A percentile compares a stretch with the other conserved stretches of the same genome.
Evolutionary conservation across 345 rosid species (phyloP).

Genomic region (Abelmoschus esculentus): DNA sequence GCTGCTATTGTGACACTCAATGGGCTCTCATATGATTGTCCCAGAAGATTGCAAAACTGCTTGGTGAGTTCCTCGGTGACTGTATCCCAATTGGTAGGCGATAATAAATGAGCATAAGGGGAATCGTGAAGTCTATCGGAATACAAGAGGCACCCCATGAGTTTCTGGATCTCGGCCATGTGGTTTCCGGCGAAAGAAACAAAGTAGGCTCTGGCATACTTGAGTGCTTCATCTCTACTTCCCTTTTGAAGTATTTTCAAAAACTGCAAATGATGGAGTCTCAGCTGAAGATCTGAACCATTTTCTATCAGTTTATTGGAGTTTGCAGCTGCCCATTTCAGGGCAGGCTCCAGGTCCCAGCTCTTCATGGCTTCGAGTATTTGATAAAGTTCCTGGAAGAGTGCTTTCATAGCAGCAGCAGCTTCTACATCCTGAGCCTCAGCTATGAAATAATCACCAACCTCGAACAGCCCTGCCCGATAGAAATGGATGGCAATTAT

Average conservation of each 20-base stretch:
- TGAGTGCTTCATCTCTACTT: constrained; percentile 44
- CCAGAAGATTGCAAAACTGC: constrained; percentile 44
- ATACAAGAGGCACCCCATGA: constrained; percentile 46
- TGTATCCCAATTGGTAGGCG: constrained; percentile 33
- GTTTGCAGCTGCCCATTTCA: constrained; percentile 48
- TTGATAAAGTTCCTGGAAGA: constrained; percentile 49
- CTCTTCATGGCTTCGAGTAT: constrained; percentile 53
- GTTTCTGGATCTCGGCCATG: constrained; percentile 40
- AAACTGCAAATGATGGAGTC: constrained; percentile 58
- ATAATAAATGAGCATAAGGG: constrained; percentile 43
- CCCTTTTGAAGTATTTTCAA: constrained; percentile 43
- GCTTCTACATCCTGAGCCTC: constrained; percentile 45
- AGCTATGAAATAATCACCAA: constrained; percentile 53
- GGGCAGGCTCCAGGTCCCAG: constrained; percentile 50
- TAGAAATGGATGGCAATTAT: constrained; percentile 61
- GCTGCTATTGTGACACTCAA: constrained; percentile 45
- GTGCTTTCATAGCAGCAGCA: constrained; percentile 27
- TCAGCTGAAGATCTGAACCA: constrained; percentile 57
- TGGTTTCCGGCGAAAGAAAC: constrained; percentile 30
- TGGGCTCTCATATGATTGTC: constrained; percentile 46
- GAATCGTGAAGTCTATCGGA: constrained; percentile 33
- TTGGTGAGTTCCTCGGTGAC: constrained; percentile 35
- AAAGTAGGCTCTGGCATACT: constrained; percentile 43
- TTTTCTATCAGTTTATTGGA: constrained; percentile 46
- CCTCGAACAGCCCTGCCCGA: constrained; percentile 51